Evolutionary conservation across 169 alveolate species (phyloP).

Genomic region (Cyclospora cayetanensis): DNA sequence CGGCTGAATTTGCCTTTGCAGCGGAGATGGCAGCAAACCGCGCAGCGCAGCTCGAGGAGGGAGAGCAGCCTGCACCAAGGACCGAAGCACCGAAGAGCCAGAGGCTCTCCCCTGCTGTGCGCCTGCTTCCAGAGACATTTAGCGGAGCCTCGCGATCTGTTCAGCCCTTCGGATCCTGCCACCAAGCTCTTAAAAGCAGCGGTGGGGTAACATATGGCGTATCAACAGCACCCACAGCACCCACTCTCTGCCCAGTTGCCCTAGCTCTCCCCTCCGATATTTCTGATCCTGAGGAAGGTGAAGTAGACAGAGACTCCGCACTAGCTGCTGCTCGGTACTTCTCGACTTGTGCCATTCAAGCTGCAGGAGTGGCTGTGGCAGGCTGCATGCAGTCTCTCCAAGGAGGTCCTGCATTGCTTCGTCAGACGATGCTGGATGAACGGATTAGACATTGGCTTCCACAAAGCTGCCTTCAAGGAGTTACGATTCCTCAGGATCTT

Average conservation of each 20-base stretch:
- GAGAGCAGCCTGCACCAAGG: too few relatives aligned
- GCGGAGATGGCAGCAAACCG: slow-evolving; percentile 21
- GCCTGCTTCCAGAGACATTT: neutral
- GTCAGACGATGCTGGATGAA: neutral
- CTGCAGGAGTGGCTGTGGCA: slow-evolving; percentile 33
- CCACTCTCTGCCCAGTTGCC: neutral
- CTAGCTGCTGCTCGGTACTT: slow-evolving; percentile 18
- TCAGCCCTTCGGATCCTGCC: neutral
- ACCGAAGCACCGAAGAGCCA: neutral
- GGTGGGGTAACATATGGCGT: neutral
- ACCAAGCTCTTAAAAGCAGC: neutral
- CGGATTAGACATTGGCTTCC: neutral
- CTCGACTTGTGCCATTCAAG: slow-evolving; percentile 37
- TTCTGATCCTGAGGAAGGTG: neutral
- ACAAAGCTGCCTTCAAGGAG: too few relatives aligned
- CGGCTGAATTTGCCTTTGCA: slow-evolving; percentile 14
- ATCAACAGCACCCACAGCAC: neutral
- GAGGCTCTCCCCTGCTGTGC: neutral
- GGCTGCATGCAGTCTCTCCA: slow-evolving; percentile 43
- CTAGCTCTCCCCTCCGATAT: neutral
- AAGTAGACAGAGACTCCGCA: neutral
- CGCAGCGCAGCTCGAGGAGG: slow-evolving; percentile 26
- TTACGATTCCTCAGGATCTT: too few relatives aligned
- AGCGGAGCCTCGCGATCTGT: neutral
- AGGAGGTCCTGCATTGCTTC: neutral